Percentiles rank a stretch among this genome's conserved stretches.
These are phyloP conservation scores for Lithocarpus polystachyus DNA, from an alignment of 306 rosid species.

Conservation along the genomic window DNA sequence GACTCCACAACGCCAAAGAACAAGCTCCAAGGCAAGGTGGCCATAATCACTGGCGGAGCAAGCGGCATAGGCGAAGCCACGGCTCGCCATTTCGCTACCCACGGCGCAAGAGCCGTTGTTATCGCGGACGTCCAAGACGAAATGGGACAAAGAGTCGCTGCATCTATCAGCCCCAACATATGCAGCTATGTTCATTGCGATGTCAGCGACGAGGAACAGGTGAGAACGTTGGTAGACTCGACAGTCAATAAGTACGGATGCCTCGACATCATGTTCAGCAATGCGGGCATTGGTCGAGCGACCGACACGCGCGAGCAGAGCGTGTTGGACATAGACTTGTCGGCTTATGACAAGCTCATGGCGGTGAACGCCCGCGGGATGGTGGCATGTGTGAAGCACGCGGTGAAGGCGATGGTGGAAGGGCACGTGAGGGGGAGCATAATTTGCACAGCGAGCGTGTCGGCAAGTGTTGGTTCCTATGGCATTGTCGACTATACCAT, in stretches of 20 bases:
- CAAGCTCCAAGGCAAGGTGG: slow-evolving; percentile 43
- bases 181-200: slow-evolving; percentile 53
- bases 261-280: slow-evolving; percentile 62
- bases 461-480: no score
- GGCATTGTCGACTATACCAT: slow-evolving; percentile 36
- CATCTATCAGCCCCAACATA: slow-evolving; percentile 34
- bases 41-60: slow-evolving; percentile 56
- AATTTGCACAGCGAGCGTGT: slow-evolving; percentile 42
- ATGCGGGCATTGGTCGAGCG: slow-evolving; percentile 26
- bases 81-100: slow-evolving; percentile 31
- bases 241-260: slow-evolving; percentile 34
- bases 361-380: slow-evolving; percentile 32
- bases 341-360: slow-evolving; percentile 21
- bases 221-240: slow-evolving; percentile 25
- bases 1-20: background rate
- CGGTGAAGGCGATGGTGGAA: slow-evolving; percentile 52
- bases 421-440: slow-evolving; percentile 44
- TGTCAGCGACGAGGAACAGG: slow-evolving; percentile 49
- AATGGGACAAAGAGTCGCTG: slow-evolving; percentile 31
- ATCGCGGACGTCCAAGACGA: slow-evolving; percentile 56
- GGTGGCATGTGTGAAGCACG: slow-evolving; percentile 44
- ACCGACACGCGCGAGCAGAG: slow-evolving; percentile 15
- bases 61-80: slow-evolving; percentile 69
- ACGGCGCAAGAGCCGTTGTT: slow-evolving; percentile 43
- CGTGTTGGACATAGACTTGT: slow-evolving; percentile 37